Evolutionary conservation across 1,139 yeast species (phyloP).

Genomic region (Arxiozyma heterogenica): DNA sequence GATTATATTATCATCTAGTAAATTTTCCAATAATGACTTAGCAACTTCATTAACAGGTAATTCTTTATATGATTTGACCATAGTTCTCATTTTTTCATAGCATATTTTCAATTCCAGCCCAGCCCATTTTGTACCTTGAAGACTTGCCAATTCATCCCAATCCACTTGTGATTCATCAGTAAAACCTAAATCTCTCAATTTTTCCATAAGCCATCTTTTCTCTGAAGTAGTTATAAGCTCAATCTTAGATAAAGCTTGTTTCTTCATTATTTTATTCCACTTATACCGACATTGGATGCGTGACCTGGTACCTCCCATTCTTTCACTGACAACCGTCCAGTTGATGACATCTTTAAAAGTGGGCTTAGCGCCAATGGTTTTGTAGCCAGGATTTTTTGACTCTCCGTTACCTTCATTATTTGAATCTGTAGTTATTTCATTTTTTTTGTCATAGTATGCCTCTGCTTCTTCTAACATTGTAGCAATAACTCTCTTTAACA

Average conservation of each 20-base stretch:
- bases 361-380: constrained; percentile 14
- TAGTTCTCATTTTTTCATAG: constrained; percentile 38
- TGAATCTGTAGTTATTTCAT: constrained; percentile 9
- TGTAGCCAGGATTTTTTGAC: constrained; percentile 14
- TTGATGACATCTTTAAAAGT: constrained; percentile 42
- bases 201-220: constrained; percentile 48
- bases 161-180: constrained; percentile 45
- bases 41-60: constrained; percentile 36
- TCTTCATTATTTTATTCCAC: constrained; percentile 72
- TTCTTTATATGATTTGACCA: constrained; percentile 35
- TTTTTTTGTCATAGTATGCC: constrained; percentile 7
- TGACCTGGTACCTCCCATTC: constrained; percentile 80
- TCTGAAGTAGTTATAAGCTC: constrained; percentile 43
- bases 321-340: constrained; percentile 86
- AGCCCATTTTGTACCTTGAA: constrained; percentile 37
- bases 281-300: constrained; percentile 92
- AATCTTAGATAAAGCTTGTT: constrained; percentile 46
- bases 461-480: constrained; percentile 30
- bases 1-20: constrained; percentile 11
- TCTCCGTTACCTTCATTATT: constrained; percentile 21
- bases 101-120: constrained; percentile 40
- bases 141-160: constrained; percentile 50
- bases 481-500: constrained; percentile 48
- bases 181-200: constrained; percentile 42
- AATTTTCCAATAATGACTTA: constrained; percentile 21